Evolutionary conservation across 2,329 filamentous ascomycete species (phyloP), one percentile per base, ranked within the genome.

Genomic region (Microsporum audouinii): DNA sequence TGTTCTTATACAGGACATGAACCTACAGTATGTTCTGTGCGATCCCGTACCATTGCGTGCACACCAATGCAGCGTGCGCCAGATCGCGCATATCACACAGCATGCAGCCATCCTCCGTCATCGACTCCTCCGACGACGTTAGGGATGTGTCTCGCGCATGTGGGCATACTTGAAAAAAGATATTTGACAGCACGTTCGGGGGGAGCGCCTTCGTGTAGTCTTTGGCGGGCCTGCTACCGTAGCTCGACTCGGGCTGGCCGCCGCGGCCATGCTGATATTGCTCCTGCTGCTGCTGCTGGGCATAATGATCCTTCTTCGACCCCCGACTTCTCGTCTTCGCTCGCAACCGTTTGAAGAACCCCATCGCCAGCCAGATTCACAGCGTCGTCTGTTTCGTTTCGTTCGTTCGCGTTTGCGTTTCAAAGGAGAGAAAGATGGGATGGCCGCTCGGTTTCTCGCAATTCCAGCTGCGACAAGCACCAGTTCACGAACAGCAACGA

Each of bases 71-170:
- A 72, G 89, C 92, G 72, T 89, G 85, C 59, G 90, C 85, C 61
- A 96, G 82, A 73, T 96, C 91, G 66, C 91, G 86, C 78, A 94
- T 82, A 76, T 96, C 90, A 77, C 92, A 97, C 66, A 95, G 85
- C 88, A 94, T 92, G 77, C 92, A 97, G 61, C 85, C 85, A 76
- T 90, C 86, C 66, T 88, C 87, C 57, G 84, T 82, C 66, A 87
- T 84, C 63, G 87, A 89, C 68, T 88, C 83, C 77, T 97, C 92
- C 69, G 88, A 92, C 47, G 85, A 86, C 66, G 89, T 86, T 73
- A 94, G 95, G 63, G 81, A 85, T 70, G 86, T 80, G 74, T 97
- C 91, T 60, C 78, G 76, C 39, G 85, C 78, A 74, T 97, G 92
- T 5, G 91, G 91, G 68, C 91, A 96, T 61, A 96, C 85, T 66